Conservation (phyloP, 495 filamentous ascomycete genomes). For the Coniosporium apollinis region DNA sequence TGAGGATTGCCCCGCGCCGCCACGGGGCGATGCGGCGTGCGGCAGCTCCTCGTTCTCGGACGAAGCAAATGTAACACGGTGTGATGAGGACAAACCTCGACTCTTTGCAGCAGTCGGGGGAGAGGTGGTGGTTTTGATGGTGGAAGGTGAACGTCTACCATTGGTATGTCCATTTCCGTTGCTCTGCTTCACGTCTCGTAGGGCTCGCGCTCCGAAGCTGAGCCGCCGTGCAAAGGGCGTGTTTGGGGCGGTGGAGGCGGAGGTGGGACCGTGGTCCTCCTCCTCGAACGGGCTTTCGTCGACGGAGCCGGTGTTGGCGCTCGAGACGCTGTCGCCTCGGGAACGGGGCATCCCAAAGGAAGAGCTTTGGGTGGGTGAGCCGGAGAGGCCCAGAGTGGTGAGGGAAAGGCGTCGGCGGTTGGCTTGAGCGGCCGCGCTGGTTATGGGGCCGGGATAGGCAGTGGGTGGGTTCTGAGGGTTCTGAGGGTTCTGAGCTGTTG, state of each 20-base stretch:
- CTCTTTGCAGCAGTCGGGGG: slow-evolving; percentile 29
- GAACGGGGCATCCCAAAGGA: slow-evolving; percentile 36
- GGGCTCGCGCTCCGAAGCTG: slow-evolving; percentile 79
- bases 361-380: slow-evolving; percentile 49
- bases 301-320: slow-evolving; percentile 51
- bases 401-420: slow-evolving; percentile 77
- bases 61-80: slow-evolving; percentile 8
- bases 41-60: slow-evolving; percentile 10
- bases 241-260: slow-evolving; percentile 32
- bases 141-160: slow-evolving; percentile 22
- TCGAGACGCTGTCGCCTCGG: slow-evolving; percentile 56
- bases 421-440: slow-evolving; percentile 42
- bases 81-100: slow-evolving; percentile 30
- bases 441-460: slow-evolving; percentile 45
- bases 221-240: slow-evolving; percentile 73
- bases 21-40: too few species aligned
- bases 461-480: slow-evolving; percentile 12
- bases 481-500: slow-evolving; percentile 1
- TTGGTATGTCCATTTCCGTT: slow-evolving; percentile 18
- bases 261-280: slow-evolving; percentile 27
- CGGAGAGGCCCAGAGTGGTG: slow-evolving; percentile 67
- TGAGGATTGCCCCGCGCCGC: too few species aligned
- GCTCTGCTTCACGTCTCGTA: slow-evolving; percentile 43
- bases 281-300: slow-evolving; percentile 86
- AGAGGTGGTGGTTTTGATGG: slow-evolving; percentile 23